Percentiles rank a stretch among this genome's conserved stretches.
These are phyloP conservation scores for Aegilops speltoides DNA, from an alignment of 176 grass and related monocot genomes.

Conservation along the genomic window DNA sequence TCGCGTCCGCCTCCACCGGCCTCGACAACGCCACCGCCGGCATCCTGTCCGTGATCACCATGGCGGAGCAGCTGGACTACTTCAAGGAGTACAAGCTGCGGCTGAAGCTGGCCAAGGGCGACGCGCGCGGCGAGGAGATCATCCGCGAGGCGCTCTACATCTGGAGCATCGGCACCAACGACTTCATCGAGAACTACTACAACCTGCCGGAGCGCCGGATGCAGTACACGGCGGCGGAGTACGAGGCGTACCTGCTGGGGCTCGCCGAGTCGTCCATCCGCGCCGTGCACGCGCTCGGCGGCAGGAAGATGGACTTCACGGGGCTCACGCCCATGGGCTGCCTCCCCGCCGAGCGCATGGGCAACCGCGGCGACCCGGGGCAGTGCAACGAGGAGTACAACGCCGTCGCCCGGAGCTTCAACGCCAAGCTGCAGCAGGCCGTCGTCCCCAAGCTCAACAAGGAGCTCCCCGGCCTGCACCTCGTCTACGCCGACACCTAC, in stretches of 20 bases:
- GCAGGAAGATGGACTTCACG: conserved; percentile 59
- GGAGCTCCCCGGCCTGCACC: not conserved
- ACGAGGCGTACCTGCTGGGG: conserved; percentile 40
- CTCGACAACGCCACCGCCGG: conserved; percentile 57
- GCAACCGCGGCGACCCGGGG: conserved; percentile 27
- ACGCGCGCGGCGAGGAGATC: conserved; percentile 13
- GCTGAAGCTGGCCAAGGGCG: conserved; percentile 38
- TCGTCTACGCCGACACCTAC: conserved; percentile 52
- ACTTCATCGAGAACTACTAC: conserved; percentile 95
- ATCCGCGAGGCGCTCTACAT: conserved; percentile 57
- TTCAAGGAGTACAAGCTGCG: conserved; percentile 70
- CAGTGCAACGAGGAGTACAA: conserved; percentile 61
- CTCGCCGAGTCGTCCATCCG: conserved; percentile 44
- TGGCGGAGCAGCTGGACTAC: conserved; percentile 56
- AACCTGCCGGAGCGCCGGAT: conserved; percentile 28
- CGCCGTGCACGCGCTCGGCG: conserved; percentile 36
- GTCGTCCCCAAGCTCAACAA: conserved; percentile 37
- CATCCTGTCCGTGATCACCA: conserved; percentile 59
- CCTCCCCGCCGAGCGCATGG: conserved; percentile 42
- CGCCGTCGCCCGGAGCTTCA: conserved; percentile 52
- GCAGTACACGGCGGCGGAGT: conserved; percentile 44
- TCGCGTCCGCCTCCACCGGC: conserved; percentile 76
- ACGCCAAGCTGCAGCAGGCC: conserved; percentile 27
- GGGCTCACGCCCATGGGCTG: conserved; percentile 50
- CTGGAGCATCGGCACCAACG: conserved; percentile 85